A percentile compares a stretch with the other conserved stretches of the same genome.
Conservation (phyloP, 2,329 filamentous ascomycete genomes). For the Phialemoniopsis sp. region DNA sequence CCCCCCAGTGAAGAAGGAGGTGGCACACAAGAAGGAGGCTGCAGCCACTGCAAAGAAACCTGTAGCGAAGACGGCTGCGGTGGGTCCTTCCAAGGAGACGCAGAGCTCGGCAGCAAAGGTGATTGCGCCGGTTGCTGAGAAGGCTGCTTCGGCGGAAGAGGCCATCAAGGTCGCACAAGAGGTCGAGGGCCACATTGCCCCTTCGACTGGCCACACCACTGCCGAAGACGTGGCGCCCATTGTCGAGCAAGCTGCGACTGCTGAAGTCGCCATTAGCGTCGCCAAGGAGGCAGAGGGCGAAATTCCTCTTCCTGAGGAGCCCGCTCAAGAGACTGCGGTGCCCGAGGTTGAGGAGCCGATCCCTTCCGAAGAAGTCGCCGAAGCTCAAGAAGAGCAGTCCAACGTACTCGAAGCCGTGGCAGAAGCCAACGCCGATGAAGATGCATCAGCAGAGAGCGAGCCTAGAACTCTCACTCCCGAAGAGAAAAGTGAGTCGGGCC, state of each 20-base stretch:
- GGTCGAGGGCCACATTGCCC: background rate
- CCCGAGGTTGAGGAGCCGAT: background rate
- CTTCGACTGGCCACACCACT: slow-evolving; percentile 3
- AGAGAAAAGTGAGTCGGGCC: too few relatives aligned
- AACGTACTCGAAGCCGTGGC: background rate
- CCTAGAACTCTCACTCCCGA: too few relatives aligned
- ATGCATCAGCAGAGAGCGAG: too few relatives aligned
- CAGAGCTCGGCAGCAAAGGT: slow-evolving; percentile 8
- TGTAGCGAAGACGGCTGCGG: slow-evolving; percentile 4
- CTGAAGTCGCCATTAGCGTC: slow-evolving; percentile 12
- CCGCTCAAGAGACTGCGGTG: background rate
- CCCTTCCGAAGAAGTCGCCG: background rate
- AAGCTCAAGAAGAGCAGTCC: background rate
- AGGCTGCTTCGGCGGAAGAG: background rate
- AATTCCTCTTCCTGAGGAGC: slow-evolving; percentile 7
- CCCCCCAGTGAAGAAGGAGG: slow-evolving; percentile 7
- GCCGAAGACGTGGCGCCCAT: slow-evolving; percentile 13
- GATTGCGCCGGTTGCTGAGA: background rate
- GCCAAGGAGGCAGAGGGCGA: slow-evolving; percentile 12
- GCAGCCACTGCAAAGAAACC: slow-evolving; percentile 14
- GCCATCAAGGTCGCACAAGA: background rate
- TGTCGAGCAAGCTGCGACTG: slow-evolving; percentile 14
- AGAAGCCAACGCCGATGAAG: too few relatives aligned
- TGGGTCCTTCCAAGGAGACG: slow-evolving; percentile 10
- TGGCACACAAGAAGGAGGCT: background rate